These are phyloP conservation scores for Fusarium continuum DNA, from an alignment of 2,329 filamentous ascomycete species.

Conservation along the genomic window DNA sequence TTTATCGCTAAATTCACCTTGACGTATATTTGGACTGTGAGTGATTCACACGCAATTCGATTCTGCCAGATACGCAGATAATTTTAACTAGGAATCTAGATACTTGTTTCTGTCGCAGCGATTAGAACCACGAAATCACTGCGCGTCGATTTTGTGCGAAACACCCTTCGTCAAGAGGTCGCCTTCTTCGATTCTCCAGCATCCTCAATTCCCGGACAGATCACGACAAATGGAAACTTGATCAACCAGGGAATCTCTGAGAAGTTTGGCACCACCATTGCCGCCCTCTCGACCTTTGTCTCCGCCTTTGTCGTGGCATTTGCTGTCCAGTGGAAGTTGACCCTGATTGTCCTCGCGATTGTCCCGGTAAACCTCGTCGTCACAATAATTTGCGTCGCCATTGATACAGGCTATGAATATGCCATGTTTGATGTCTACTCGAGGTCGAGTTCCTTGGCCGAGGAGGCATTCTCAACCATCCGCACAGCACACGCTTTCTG, in stretches of 20 bases:
- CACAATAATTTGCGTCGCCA: slow-evolving; percentile 49
- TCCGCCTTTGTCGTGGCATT: slow-evolving; percentile 54
- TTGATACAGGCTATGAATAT: slow-evolving; percentile 55
- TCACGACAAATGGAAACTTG: slow-evolving; percentile 59
- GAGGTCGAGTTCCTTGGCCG: slow-evolving; percentile 55
- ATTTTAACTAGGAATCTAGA: too few species aligned
- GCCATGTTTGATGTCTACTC: slow-evolving; percentile 56
- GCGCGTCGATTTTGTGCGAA: slow-evolving; percentile 51
- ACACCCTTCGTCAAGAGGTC: slow-evolving; percentile 60
- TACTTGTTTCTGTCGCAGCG: slow-evolving; percentile 51
- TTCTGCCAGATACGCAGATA: too few species aligned
- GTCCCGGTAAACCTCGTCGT: slow-evolving; percentile 56
- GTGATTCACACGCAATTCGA: slow-evolving; percentile 11
- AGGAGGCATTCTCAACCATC: slow-evolving; percentile 60
- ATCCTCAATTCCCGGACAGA: slow-evolving; percentile 56
- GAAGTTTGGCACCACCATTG: slow-evolving; percentile 55
- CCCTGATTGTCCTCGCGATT: slow-evolving; percentile 56
- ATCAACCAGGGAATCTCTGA: slow-evolving; percentile 57
- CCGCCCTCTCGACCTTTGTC: slow-evolving; percentile 52
- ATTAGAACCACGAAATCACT: slow-evolving; percentile 50
- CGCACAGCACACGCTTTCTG: slow-evolving; percentile 62
- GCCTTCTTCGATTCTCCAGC: slow-evolving; percentile 62
- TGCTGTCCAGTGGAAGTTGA: slow-evolving; percentile 53
- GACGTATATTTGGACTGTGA: slow-evolving; percentile 64
- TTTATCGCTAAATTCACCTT: slow-evolving; percentile 64